A percentile compares a stretch with the other conserved stretches of the same genome.
Evolutionary conservation across 371 early-diverging fungal genomes (phyloP).

Genomic region (Apophysomyces ossiformis): DNA sequence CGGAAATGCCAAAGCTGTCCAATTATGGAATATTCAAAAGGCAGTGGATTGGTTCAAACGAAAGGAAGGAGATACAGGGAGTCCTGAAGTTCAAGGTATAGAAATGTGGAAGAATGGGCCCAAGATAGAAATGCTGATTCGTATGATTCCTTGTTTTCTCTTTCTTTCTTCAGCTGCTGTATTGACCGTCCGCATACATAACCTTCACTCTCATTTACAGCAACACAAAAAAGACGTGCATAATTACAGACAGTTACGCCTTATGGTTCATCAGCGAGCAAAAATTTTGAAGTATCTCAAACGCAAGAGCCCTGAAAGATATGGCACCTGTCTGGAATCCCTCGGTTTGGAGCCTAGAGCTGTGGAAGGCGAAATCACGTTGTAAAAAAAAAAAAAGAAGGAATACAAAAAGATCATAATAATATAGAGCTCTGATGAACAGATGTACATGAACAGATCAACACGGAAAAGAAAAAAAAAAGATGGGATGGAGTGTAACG

Average conservation of each 20-base stretch:
- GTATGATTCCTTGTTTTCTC: slow-evolving; percentile 13
- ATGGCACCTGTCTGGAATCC: slow-evolving; percentile 69
- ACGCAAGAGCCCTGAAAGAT: slow-evolving; percentile 71
- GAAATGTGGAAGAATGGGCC: not conserved
- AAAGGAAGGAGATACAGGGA: slow-evolving; percentile 85
- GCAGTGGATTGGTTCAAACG: slow-evolving; percentile 82
- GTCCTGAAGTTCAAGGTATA: slow-evolving; percentile 93
- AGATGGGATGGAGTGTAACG: too few relatives aligned
- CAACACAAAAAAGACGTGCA: slow-evolving; percentile 85
- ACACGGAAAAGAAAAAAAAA: too few relatives aligned
- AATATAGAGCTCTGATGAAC: slow-evolving; percentile 3
- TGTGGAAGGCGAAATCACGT: slow-evolving; percentile 73
- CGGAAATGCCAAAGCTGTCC: slow-evolving; percentile 74
- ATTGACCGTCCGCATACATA: slow-evolving; percentile 88
- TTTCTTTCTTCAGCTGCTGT: slow-evolving; percentile 74
- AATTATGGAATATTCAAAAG: slow-evolving; percentile 76
- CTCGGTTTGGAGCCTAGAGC: slow-evolving; percentile 74
- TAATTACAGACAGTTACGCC: slow-evolving; percentile 81
- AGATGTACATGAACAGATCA: too few relatives aligned
- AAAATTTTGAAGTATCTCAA: slow-evolving; percentile 90
- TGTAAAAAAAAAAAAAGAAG: slow-evolving; percentile 34
- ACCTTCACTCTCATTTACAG: slow-evolving; percentile 79
- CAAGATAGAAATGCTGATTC: not conserved
- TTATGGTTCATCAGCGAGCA: slow-evolving; percentile 81
- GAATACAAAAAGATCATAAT: slow-evolving; percentile 14